phyloP scores from a whole-genome alignment of 2,329 filamentous ascomycete genomes.

The Penicillium sp. region DNA sequence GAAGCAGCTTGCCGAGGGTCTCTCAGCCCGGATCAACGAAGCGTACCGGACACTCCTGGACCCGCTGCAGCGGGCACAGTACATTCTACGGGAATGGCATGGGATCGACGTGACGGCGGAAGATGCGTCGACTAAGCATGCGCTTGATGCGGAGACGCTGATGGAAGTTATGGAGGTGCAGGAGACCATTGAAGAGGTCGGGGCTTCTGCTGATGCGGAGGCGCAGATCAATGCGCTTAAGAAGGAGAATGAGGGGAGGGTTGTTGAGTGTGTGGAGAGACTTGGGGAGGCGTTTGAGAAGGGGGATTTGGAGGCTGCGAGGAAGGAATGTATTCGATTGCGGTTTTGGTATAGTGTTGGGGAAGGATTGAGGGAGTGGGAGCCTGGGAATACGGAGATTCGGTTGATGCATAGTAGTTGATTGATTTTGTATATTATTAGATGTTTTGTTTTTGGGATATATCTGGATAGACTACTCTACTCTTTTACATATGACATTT shows the following conservation, averaged over 20 bases:
- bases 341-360: slow-evolving; percentile 89
- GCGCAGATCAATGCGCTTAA: slow-evolving; percentile 65
- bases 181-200: slow-evolving; percentile 69
- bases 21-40: slow-evolving; percentile 83
- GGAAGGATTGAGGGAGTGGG: slow-evolving; percentile 79
- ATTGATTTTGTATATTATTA: slow-evolving; percentile 2
- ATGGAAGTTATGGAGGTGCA: slow-evolving; percentile 84
- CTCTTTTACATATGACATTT: neutral
- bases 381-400: slow-evolving; percentile 66
- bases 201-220: slow-evolving; percentile 51
- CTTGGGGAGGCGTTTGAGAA: slow-evolving; percentile 65
- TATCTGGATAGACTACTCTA: neutral
- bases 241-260: slow-evolving; percentile 66
- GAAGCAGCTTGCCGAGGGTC: slow-evolving; percentile 67
- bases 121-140: slow-evolving; percentile 70
- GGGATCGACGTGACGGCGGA: slow-evolving; percentile 72
- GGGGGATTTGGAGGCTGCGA: slow-evolving; percentile 67
- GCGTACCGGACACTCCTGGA: slow-evolving; percentile 82
- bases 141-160: slow-evolving; percentile 69
- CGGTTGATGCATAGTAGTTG: slow-evolving; percentile 54
- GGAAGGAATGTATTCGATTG: slow-evolving; percentile 70
- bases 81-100: slow-evolving; percentile 66
- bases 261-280: slow-evolving; percentile 61
- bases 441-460: neutral
- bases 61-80: slow-evolving; percentile 82